phyloP scores from a whole-genome alignment of 371 early-diverging fungal genomes.

The Mucor racemosus region DNA sequence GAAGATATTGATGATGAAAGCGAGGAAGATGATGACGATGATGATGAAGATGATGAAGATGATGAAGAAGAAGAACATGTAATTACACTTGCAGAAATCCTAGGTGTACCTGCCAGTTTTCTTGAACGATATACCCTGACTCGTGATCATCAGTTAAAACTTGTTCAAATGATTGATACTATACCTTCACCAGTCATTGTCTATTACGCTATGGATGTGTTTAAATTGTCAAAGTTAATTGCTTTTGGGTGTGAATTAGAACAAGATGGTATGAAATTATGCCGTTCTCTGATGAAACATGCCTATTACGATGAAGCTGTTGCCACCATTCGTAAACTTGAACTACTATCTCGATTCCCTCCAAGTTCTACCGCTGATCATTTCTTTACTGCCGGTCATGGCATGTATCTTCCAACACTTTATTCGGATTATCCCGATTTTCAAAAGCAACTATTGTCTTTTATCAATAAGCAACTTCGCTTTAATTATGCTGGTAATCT shows the following conservation, averaged over 20 bases:
- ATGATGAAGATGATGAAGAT: conserved; percentile 18
- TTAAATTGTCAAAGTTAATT: conserved; percentile 23
- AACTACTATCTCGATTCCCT: conserved; percentile 36
- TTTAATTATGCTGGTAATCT: conserved; percentile 48
- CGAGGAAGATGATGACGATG: conserved; percentile 9
- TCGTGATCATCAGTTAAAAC: conserved; percentile 28
- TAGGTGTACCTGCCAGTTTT: conserved; percentile 16
- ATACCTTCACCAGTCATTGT: conserved; percentile 45
- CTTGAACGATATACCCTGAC: conserved; percentile 9
- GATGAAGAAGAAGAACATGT: conserved; percentile 21
- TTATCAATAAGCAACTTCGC: conserved; percentile 42
- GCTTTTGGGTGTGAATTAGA: conserved; percentile 34
- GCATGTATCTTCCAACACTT: conserved; percentile 24
- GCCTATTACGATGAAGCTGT: conserved; percentile 39
- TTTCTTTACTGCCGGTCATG: conserved; percentile 33
- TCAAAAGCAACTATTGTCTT: conserved; percentile 34
- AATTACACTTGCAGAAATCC: conserved; percentile 9
- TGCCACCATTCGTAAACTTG: conserved; percentile 34
- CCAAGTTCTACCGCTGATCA: conserved; percentile 28
- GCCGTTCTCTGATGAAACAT: conserved; percentile 28
- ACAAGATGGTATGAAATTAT: conserved; percentile 36
- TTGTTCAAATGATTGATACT: conserved; percentile 41
- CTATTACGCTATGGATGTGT: conserved; percentile 38
- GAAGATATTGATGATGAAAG: conserved; percentile 16
- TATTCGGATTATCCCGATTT: conserved; percentile 20